Evolutionary conservation across 805 yeast genomes (phyloP).

Genomic region (Candida succiphila): DNA sequence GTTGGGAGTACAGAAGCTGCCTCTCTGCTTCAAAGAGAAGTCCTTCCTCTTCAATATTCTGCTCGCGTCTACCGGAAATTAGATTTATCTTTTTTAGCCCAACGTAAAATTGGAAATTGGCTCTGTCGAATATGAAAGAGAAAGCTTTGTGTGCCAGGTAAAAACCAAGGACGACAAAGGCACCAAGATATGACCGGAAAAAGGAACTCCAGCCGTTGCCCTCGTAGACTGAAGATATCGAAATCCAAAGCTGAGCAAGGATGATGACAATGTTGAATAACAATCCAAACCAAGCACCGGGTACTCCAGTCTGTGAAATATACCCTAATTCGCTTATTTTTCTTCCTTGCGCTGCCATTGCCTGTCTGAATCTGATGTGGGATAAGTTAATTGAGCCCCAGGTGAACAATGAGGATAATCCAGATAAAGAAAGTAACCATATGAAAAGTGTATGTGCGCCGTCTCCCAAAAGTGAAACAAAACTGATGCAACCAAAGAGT

Average conservation of each 20-base stretch:
- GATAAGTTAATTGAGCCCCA: constrained; percentile 38
- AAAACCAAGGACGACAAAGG: constrained; percentile 31
- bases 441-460: constrained; percentile 27
- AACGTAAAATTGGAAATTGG: constrained; percentile 7
- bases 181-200: constrained; percentile 36
- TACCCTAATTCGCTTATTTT: constrained; percentile 29
- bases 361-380: constrained; percentile 35
- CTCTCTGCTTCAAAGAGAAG: constrained; percentile 35
- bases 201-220: constrained; percentile 25
- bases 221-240: constrained; percentile 29
- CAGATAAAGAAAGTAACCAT: constrained; percentile 41
- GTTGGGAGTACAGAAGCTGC: constrained; percentile 22
- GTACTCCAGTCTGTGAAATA: constrained; percentile 30
- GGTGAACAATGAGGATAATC: constrained; percentile 36
- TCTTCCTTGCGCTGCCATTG: constrained; percentile 32
- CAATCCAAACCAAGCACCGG: constrained; percentile 31
- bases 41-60: constrained; percentile 9
- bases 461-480: constrained; percentile 32
- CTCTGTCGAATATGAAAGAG: constrained; percentile 4
- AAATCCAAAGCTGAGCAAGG: constrained; percentile 38
- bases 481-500: constrained; percentile 32
- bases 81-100: constrained; percentile 12
- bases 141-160: constrained; percentile 33
- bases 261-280: constrained; percentile 26
- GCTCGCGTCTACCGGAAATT: constrained; percentile 10